phyloP scores from a whole-genome alignment of 2,329 filamentous ascomycete genomes.

The Cladosporium sp. region DNA sequence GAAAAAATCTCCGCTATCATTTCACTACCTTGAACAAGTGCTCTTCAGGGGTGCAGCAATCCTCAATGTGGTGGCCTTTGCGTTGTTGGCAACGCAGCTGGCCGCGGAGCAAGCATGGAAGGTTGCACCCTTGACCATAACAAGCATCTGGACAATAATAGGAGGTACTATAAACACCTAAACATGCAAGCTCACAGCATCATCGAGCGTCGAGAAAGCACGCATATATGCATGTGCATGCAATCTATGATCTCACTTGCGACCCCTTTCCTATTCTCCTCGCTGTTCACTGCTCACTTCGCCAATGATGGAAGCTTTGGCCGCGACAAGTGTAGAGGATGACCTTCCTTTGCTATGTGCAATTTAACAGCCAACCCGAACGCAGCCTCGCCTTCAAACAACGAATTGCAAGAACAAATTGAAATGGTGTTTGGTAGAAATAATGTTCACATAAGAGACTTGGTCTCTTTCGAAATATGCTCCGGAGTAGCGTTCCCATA shows the following conservation, averaged over 20 bases:
- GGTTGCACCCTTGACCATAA: neutral
- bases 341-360: neutral
- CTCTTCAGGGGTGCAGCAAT: neutral
- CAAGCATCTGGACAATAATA: neutral
- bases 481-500: conserved; percentile 21
- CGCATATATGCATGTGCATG: neutral
- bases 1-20: neutral
- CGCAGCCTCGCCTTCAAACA: neutral
- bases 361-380: neutral
- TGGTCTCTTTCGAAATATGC: neutral
- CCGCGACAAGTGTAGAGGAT: no score
- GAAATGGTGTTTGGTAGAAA: neutral
- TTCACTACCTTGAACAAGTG: neutral
- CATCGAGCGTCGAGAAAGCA: neutral
- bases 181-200: neutral
- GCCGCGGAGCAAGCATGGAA: neutral
- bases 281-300: neutral
- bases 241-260: neutral
- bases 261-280: neutral
- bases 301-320: neutral
- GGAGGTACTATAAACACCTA: neutral
- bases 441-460: conserved; percentile 11
- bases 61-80: neutral
- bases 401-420: neutral
- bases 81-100: neutral